phyloP scores from a whole-genome alignment of 2,329 filamentous ascomycete species.

The Verticillium albo-atrum region DNA sequence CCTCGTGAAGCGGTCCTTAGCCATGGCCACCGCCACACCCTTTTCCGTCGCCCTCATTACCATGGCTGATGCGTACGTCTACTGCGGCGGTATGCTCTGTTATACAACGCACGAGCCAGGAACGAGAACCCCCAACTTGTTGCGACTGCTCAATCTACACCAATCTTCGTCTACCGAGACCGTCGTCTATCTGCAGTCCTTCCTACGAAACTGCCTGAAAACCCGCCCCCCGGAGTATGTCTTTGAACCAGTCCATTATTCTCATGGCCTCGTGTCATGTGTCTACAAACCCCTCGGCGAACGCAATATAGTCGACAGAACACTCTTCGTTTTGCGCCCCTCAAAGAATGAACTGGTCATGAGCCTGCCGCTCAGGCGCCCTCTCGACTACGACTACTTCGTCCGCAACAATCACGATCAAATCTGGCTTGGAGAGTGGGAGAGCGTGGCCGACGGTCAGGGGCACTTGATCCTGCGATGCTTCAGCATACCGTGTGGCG shows the following conservation, averaged over 20 bases:
- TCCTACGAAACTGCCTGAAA: constrained; percentile 24
- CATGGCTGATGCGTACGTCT: constrained; percentile 57
- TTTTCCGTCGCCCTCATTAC: constrained; percentile 58
- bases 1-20: constrained; percentile 55
- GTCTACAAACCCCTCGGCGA: constrained; percentile 39
- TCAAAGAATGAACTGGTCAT: not conserved
- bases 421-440: constrained; percentile 60
- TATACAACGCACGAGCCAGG: constrained; percentile 44
- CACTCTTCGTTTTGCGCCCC: constrained; percentile 35
- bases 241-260: constrained; percentile 47
- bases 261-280: constrained; percentile 53
- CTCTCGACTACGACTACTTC: constrained; percentile 32
- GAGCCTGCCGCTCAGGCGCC: not conserved
- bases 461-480: not conserved
- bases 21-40: constrained; percentile 57
- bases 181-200: constrained; percentile 43
- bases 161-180: constrained; percentile 41
- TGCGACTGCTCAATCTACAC: constrained; percentile 58
- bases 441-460: not conserved
- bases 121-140: constrained; percentile 7
- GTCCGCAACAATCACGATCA: constrained; percentile 59
- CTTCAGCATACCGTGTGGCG: not conserved
- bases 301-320: constrained; percentile 13
- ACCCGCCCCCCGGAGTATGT: not conserved
- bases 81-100: constrained; percentile 59